Conservation (phyloP, 2,329 filamentous ascomycete species). For the Exophiala viscosa region DNA sequence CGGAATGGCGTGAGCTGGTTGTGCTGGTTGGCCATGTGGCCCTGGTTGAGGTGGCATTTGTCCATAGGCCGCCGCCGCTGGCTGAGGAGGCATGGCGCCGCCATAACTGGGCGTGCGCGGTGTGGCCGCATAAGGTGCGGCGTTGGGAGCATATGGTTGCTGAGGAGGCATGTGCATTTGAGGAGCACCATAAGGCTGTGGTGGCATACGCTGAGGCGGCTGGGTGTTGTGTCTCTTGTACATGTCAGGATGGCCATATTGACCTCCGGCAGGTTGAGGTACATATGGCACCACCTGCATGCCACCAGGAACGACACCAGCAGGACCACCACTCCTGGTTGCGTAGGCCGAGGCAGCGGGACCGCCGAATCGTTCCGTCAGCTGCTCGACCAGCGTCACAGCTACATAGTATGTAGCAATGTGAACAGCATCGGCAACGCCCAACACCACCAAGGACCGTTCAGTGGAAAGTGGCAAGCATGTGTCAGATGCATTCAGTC, state of each 20-base stretch:
- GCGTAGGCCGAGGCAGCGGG: constrained; percentile 97
- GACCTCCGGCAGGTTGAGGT: constrained; percentile 85
- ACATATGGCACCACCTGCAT: constrained; percentile 99
- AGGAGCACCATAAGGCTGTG: constrained; percentile 58
- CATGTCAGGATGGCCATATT: constrained; percentile 86
- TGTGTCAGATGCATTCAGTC: constrained; percentile 92
- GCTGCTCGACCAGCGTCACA: constrained; percentile 93
- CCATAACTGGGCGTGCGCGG: constrained; percentile 72
- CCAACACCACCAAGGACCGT: constrained; percentile 94
- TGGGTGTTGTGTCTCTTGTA: constrained; percentile 68
- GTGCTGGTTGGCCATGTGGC: constrained; percentile 64
- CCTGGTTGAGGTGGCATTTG: constrained; percentile 57
- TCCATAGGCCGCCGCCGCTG: constrained; percentile 58
- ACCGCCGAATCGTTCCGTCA: constrained; percentile 93
- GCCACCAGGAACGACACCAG: constrained; percentile 88
- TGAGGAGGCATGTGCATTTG: constrained; percentile 66
- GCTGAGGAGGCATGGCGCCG: constrained; percentile 69
- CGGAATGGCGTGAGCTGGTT: constrained; percentile 64
- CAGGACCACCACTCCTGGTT: constrained; percentile 86
- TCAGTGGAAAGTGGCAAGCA: constrained; percentile 93
- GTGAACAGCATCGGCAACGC: constrained; percentile 95
- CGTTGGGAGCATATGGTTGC: constrained; percentile 39
- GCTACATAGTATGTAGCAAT: constrained; percentile 99
- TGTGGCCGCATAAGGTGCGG: constrained; percentile 74
- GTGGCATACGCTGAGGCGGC: constrained; percentile 70